phyloP scores from a whole-genome alignment of 768 basidiomycete species.

The Lactifluus echinatus region DNA sequence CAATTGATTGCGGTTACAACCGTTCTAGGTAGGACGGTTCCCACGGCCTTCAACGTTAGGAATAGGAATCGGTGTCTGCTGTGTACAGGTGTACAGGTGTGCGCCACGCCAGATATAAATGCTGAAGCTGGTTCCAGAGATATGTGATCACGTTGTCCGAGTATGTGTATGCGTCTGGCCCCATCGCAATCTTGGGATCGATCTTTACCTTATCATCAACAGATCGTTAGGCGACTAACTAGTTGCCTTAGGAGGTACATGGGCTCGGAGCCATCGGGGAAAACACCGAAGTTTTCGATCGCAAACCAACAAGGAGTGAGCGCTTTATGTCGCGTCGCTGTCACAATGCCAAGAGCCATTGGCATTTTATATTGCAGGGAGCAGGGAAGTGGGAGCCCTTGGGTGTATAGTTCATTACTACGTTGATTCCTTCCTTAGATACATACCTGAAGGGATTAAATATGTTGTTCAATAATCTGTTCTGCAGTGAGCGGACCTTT shows the following conservation, averaged over 20 bases:
- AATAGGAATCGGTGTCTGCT: no score
- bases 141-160: no score
- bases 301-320: background rate
- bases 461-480: background rate
- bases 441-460: background rate
- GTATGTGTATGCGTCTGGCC: no score
- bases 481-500: background rate
- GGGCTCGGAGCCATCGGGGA: background rate
- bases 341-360: background rate
- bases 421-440: background rate
- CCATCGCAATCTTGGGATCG: background rate
- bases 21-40: background rate
- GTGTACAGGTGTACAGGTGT: no score
- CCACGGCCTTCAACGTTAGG: no score
- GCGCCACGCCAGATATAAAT: no score
- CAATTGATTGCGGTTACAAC: no score
- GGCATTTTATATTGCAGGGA: background rate
- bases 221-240: background rate
- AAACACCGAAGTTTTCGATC: background rate
- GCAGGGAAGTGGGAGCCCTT: no score
- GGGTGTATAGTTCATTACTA: background rate
- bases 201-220: background rate
- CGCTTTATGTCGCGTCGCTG: background rate
- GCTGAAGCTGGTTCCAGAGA: no score
- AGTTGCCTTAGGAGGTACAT: background rate